Evolutionary conservation across 2,329 filamentous ascomycete species (phyloP).

Genomic region (Arthroderma sp.): DNA sequence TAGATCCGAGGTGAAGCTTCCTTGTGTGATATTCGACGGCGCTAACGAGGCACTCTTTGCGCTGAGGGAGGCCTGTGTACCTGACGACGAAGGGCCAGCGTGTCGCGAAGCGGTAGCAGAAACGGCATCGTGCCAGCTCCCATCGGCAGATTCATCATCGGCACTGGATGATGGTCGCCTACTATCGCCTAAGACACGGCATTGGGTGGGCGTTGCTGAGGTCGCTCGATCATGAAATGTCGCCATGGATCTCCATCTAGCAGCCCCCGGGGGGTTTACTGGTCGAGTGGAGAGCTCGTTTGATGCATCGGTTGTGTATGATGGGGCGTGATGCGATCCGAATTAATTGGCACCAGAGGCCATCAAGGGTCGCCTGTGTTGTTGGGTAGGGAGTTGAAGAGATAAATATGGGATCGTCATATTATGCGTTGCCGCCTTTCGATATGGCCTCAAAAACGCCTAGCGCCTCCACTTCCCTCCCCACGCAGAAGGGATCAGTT

Average conservation of each 20-base stretch:
- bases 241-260: conserved; percentile 37
- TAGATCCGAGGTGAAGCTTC: conserved; percentile 82
- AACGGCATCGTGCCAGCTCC: conserved; percentile 28
- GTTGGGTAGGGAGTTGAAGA: background rate
- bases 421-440: background rate
- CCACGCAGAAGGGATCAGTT: background rate
- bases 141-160: conserved; percentile 28
- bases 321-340: background rate
- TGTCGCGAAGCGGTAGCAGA: conserved; percentile 24
- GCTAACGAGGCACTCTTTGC: conserved; percentile 57
- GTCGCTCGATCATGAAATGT: conserved; percentile 33
- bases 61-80: conserved; percentile 47
- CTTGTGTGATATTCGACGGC: conserved; percentile 59
- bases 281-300: conserved; percentile 8
- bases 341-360: background rate
- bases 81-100: conserved; percentile 44
- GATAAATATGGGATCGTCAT: background rate
- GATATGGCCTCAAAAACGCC: background rate
- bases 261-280: conserved; percentile 17
- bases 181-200: conserved; percentile 29
- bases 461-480: background rate
- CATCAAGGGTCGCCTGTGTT: background rate
- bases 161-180: conserved; percentile 27
- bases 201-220: conserved; percentile 32
- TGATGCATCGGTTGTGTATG: conserved; percentile 1